Evolutionary conservation across 2,329 filamentous ascomycete species (phyloP).

Genomic region (Fusarium xylarioides): DNA sequence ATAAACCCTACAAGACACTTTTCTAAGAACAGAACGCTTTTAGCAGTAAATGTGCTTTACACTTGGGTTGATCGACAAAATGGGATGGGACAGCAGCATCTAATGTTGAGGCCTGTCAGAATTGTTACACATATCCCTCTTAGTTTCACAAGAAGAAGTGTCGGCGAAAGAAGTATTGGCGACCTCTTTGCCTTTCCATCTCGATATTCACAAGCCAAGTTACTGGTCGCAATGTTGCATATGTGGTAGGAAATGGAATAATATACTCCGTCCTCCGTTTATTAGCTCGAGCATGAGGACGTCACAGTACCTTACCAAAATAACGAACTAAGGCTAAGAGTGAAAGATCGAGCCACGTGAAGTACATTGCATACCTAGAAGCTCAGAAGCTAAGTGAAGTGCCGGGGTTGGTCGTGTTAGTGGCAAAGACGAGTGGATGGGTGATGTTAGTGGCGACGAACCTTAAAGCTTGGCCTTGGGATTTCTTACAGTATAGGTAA

Average conservation of each 20-base stretch:
- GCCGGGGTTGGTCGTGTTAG: neutral
- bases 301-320: neutral
- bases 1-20: too few relatives aligned
- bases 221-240: too few relatives aligned
- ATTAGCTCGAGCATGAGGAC: neutral
- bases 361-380: neutral
- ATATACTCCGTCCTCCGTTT: neutral
- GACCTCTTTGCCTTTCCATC: too few relatives aligned
- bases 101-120: too few relatives aligned
- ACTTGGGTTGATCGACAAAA: too few relatives aligned
- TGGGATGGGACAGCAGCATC: too few relatives aligned
- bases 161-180: too few relatives aligned
- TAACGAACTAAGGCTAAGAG: neutral
- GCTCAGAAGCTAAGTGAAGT: neutral
- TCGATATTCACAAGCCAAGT: too few relatives aligned
- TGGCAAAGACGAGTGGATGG: slow-evolving; percentile 11
- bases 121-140: too few relatives aligned
- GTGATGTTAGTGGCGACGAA: slow-evolving; percentile 6
- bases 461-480: neutral
- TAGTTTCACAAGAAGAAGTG: too few relatives aligned
- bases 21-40: too few relatives aligned
- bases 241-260: neutral
- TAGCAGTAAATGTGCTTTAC: too few relatives aligned
- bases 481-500: neutral
- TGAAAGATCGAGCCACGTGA: neutral